Conservation (phyloP, 2,329 filamentous ascomycete species). For the Fusarium multiceps region DNA sequence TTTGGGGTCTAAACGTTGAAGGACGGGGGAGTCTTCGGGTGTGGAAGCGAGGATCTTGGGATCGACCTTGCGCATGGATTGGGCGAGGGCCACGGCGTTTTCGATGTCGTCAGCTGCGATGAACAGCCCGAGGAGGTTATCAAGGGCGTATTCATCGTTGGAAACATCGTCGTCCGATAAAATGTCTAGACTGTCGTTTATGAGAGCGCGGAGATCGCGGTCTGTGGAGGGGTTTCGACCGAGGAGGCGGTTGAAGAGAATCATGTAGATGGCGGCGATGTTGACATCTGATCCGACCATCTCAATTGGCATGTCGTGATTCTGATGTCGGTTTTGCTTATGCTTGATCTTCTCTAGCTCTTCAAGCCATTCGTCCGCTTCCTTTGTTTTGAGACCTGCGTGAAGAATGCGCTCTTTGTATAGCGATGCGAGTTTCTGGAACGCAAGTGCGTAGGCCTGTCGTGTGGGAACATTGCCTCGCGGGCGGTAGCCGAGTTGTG, state of each 20-base stretch:
- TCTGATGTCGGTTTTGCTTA: slow-evolving; percentile 54
- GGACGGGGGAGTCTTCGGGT: slow-evolving; percentile 46
- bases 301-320: slow-evolving; percentile 53
- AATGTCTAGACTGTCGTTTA: slow-evolving; percentile 54
- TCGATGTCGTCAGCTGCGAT: slow-evolving; percentile 53
- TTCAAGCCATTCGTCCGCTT: slow-evolving; percentile 49
- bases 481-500: slow-evolving; percentile 53
- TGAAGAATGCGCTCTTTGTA: slow-evolving; percentile 52
- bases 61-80: slow-evolving; percentile 55
- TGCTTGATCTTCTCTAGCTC: slow-evolving; percentile 52
- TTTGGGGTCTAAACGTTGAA: slow-evolving; percentile 50
- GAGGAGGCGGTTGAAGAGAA: slow-evolving; percentile 52
- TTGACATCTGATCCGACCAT: slow-evolving; percentile 58
- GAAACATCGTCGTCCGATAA: slow-evolving; percentile 55
- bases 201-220: slow-evolving; percentile 48
- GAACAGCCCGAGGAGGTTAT: slow-evolving; percentile 55
- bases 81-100: slow-evolving; percentile 52
- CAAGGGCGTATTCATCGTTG: slow-evolving; percentile 56
- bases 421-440: slow-evolving; percentile 53
- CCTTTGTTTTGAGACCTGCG: slow-evolving; percentile 42
- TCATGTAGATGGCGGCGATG: slow-evolving; percentile 55
- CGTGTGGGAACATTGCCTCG: slow-evolving; percentile 55
- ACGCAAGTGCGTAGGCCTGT: slow-evolving; percentile 54
- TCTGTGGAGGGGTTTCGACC: slow-evolving; percentile 46
- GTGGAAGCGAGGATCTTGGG: slow-evolving; percentile 45